Conservation (phyloP, 495 filamentous ascomycete species). For the Neurospora sp. region DNA sequence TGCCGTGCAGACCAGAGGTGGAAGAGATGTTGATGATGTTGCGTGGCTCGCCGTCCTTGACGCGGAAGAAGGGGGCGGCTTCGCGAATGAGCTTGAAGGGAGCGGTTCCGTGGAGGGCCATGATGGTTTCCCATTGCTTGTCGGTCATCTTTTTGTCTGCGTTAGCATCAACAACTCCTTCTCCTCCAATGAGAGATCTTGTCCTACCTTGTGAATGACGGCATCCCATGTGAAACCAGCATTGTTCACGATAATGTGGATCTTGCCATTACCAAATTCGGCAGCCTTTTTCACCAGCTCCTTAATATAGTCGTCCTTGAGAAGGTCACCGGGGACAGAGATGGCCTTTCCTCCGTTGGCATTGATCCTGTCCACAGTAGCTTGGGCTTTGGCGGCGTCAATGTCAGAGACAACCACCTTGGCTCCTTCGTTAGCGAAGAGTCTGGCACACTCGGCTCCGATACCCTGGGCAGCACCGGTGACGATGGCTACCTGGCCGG, state of each 20-base stretch:
- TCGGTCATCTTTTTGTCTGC: constrained; percentile 58
- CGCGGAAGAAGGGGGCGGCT: constrained; percentile 75
- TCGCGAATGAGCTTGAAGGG: constrained; percentile 75
- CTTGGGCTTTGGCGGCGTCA: constrained; percentile 57
- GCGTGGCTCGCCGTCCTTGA: constrained; percentile 69
- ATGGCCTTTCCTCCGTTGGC: constrained; percentile 52
- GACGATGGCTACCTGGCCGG: constrained; percentile 74
- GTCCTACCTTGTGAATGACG: constrained; percentile 68
- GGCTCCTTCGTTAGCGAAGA: constrained; percentile 80
- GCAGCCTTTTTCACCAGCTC: constrained; percentile 61
- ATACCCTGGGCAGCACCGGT: constrained; percentile 86
- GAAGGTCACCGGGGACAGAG: constrained; percentile 62
- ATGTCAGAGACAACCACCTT: constrained; percentile 77
- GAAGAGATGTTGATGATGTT: constrained; percentile 73
- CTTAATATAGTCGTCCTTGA: constrained; percentile 54
- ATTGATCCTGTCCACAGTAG: constrained; percentile 56
- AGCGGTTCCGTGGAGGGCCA: constrained; percentile 68
- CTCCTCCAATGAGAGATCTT: background rate
- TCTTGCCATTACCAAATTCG: constrained; percentile 74
- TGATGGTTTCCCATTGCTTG: constrained; percentile 83
- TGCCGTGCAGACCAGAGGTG: constrained; percentile 72
- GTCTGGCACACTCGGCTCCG: constrained; percentile 67
- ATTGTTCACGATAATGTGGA: constrained; percentile 83
- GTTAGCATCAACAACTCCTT: background rate
- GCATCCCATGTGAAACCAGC: constrained; percentile 85